Evolutionary conservation across 2,329 filamentous ascomycete species (phyloP).

Genomic region (Chaetothyriales sp.): DNA sequence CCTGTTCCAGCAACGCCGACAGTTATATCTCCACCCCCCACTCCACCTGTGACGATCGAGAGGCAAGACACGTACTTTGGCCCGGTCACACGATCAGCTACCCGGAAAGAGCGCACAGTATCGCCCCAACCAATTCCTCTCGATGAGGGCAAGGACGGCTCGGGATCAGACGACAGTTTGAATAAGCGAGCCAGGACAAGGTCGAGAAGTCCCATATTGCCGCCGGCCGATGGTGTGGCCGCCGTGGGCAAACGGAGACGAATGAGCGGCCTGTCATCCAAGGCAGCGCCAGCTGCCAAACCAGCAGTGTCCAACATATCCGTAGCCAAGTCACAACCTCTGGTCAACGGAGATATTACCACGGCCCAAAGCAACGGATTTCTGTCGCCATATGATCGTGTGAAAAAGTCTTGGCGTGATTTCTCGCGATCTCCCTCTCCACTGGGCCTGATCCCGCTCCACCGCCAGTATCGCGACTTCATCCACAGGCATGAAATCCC

Average conservation of each 20-base stretch:
- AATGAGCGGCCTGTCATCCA: slow-evolving; percentile 36
- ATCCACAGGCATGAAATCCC: slow-evolving; percentile 96
- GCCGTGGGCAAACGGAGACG: slow-evolving; percentile 28
- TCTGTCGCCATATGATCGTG: slow-evolving; percentile 53
- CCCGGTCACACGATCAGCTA: slow-evolving; percentile 61
- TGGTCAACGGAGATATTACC: slow-evolving; percentile 25
- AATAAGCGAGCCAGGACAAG: slow-evolving; percentile 50
- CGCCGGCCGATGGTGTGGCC: slow-evolving; percentile 19
- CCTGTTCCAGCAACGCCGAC: slow-evolving; percentile 63
- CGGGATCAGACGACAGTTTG: slow-evolving; percentile 39
- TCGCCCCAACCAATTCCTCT: slow-evolving; percentile 41
- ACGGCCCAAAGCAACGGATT: slow-evolving; percentile 44
- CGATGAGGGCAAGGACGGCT: slow-evolving; percentile 38
- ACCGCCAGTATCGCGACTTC: slow-evolving; percentile 77
- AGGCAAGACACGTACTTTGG: slow-evolving; percentile 50
- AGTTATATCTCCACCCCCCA: slow-evolving; percentile 79
- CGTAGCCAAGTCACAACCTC: slow-evolving; percentile 25
- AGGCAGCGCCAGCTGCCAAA: slow-evolving; percentile 19
- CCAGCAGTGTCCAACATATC: slow-evolving; percentile 6
- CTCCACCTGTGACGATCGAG: slow-evolving; percentile 45
- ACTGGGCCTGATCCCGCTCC: slow-evolving; percentile 85
- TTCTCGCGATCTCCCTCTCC: slow-evolving; percentile 86
- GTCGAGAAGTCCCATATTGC: slow-evolving; percentile 51
- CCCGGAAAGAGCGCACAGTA: slow-evolving; percentile 34
- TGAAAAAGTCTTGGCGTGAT: slow-evolving; percentile 54